Conservation (phyloP, 2,329 filamentous ascomycete species). For the Hypoxylon sp. region DNA sequence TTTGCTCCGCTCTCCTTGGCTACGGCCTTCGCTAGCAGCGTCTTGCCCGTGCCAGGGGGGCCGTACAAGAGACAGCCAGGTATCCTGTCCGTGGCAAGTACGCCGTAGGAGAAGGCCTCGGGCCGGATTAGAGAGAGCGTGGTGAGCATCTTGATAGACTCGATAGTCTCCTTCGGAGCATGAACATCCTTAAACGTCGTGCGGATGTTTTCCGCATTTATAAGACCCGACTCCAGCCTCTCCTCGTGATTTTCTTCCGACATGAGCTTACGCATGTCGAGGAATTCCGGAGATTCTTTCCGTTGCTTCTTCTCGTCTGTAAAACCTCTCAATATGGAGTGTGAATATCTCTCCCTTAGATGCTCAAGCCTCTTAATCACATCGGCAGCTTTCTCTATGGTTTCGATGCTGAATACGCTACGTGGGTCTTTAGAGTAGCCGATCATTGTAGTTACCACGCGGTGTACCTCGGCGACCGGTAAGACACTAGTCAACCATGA, state of each 20-base stretch:
- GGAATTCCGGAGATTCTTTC: conserved; percentile 40
- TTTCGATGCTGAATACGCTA: conserved; percentile 39
- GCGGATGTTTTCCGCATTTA: conserved; percentile 84
- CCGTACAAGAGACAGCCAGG: conserved; percentile 91
- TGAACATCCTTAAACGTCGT: conserved; percentile 92
- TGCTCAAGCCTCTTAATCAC: conserved; percentile 46
- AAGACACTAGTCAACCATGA: conserved; percentile 44
- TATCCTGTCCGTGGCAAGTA: conserved; percentile 91
- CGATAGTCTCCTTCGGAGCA: conserved; percentile 84
- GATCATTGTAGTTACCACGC: conserved; percentile 52
- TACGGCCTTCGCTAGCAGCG: conserved; percentile 77
- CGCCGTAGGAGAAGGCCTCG: conserved; percentile 96
- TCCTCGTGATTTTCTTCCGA: conserved; percentile 82
- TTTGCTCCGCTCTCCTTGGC: conserved; percentile 78
- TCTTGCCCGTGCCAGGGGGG: conserved; percentile 85
- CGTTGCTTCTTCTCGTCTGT: conserved; percentile 53
- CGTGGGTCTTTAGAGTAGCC: conserved; percentile 36
- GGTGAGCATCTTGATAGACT: conserved; percentile 89
- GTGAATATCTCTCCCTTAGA: conserved; percentile 52
- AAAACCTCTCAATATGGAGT: conserved; percentile 60
- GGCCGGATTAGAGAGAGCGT: conserved; percentile 88
- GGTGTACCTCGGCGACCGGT: conserved; percentile 50
- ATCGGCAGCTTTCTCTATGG: conserved; percentile 40
- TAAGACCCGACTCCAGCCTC: conserved; percentile 83
- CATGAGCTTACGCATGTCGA: conserved; percentile 56